Evolutionary conservation across 345 rosid species (phyloP).

Genomic region (Limnanthes douglasii): DNA sequence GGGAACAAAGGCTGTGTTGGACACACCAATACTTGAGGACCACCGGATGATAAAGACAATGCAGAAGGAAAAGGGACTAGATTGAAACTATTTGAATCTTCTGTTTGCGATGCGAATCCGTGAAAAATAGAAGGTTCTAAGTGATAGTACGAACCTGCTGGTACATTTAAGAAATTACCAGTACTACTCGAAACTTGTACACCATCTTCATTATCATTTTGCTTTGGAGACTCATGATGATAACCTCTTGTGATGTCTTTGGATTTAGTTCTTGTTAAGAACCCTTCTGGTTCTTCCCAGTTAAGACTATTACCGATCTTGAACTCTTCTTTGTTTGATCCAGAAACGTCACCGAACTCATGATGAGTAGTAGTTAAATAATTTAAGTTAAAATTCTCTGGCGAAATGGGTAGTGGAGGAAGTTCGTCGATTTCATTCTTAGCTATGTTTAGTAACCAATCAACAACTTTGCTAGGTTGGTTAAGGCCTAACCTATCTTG

Average conservation of each 20-base stretch:
- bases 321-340: slow-evolving; percentile 24
- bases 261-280: slow-evolving; percentile 16
- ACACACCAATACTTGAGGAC: slow-evolving; percentile 30
- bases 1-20: slow-evolving; percentile 31
- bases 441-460: slow-evolving; percentile 63
- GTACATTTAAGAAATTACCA: too few relatives aligned
- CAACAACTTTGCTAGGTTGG: slow-evolving; percentile 76
- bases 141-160: slow-evolving; percentile 10
- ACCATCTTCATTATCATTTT: too few relatives aligned
- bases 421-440: slow-evolving; percentile 66
- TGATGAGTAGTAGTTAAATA: slow-evolving; percentile 13
- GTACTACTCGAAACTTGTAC: too few relatives aligned
- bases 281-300: slow-evolving; percentile 17
- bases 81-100: slow-evolving; percentile 16
- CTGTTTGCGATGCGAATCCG: slow-evolving; percentile 7
- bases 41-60: slow-evolving; percentile 26
- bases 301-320: slow-evolving; percentile 12
- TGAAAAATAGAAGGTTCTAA: slow-evolving; percentile 24
- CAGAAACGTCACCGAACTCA: slow-evolving; percentile 14
- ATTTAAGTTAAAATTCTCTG: slow-evolving; percentile 19
- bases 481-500: slow-evolving; percentile 73
- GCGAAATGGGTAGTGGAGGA: slow-evolving; percentile 52
- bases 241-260: slow-evolving; percentile 14
- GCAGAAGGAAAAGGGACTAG: slow-evolving; percentile 34
- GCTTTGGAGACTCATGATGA: slow-evolving; percentile 12